These are phyloP conservation scores for Vaccinium macrocarpon DNA, from an alignment of 148 eudicot species.

Conservation along the genomic window DNA sequence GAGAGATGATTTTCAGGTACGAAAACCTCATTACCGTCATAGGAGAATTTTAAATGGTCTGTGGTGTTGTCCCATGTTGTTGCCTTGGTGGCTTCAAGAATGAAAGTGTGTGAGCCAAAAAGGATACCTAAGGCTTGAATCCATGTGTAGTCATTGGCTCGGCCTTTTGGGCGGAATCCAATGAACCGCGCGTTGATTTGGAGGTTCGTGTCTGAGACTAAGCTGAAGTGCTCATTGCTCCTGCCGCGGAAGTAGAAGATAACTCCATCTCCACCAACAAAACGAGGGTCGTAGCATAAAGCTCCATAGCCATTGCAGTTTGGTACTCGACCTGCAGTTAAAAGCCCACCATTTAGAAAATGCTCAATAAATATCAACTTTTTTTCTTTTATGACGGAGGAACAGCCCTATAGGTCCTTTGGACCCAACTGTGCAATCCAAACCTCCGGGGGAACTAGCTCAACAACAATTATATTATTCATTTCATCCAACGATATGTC, in stretches of 20 bases:
- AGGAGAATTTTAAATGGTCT: constrained; percentile 36
- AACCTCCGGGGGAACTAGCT: neutral
- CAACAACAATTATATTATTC: neutral
- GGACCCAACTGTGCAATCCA: too few relatives aligned
- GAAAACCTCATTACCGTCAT: constrained; percentile 15
- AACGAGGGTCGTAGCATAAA: constrained; percentile 40
- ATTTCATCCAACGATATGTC: neutral
- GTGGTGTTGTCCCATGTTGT: constrained; percentile 23
- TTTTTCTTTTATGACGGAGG: too few relatives aligned
- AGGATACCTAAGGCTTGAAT: constrained; percentile 39
- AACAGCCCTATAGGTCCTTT: too few relatives aligned
- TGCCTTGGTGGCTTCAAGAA: constrained; percentile 34
- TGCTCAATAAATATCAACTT: too few relatives aligned
- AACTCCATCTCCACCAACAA: constrained; percentile 39
- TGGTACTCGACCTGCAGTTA: constrained; percentile 7
- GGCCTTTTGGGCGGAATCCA: constrained; percentile 34
- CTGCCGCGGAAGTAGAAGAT: constrained; percentile 41
- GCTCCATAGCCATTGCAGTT: constrained; percentile 38
- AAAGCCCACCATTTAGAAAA: neutral
- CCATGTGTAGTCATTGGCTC: constrained; percentile 42
- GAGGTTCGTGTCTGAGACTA: constrained; percentile 34
- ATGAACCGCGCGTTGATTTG: constrained; percentile 48
- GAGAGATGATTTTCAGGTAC: neutral
- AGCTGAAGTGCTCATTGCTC: constrained; percentile 33
- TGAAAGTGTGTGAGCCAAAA: constrained; percentile 25